Base-by-base conservation (phyloP, 441 rosid genomes). In the Melastoma candidum region DNA sequence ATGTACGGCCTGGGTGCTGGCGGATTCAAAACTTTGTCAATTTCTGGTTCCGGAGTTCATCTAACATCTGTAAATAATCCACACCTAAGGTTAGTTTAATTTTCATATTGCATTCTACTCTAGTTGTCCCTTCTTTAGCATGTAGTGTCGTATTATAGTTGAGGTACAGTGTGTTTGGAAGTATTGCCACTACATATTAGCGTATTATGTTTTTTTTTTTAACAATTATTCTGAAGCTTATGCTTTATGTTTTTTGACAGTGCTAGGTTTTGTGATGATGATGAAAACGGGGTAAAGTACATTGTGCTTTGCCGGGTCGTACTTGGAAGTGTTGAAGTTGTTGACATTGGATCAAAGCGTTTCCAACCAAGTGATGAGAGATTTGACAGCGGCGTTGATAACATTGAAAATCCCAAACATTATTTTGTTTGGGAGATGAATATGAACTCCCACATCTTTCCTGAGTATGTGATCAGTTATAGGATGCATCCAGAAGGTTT, bases 21-120 rank as follows among this genome's bases (percentile, higher is more conserved):
- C 68, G 87, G 77, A 43, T 77, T 77, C 59, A 53, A 62, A 45
- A 72, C 71, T 44, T 83, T 73, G 69, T 75, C 84, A 27, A 49
- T 52, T 25, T 77, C 71, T 67, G 99, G 94, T 73, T 63, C 66
- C 68, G 96, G 96, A 57, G 79, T 87, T 67, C 96, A 85, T 71
- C 81, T 94, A 11, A 72, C 85, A 47, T 78, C 83, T 17, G 78
- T 68, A 57, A 68, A 75, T 77, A 69, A 64, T 57, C 68, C 93
- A 54, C 26, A 71, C 51, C 55, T 73, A 75, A 80, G 99, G 99
- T 93, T 61, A 12, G 63, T 41, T 55, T 43, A 29, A 46, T 51
- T 22, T 13, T 45, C 54, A 29, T 25, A 25, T 12, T 32, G 45
- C 10, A 17, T 17, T 17, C 22, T 17, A 17, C 22, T 17, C 22